These are phyloP conservation scores for Calonectria naviculata DNA, from an alignment of 2,329 filamentous ascomycete genomes.

Conservation along the genomic window DNA sequence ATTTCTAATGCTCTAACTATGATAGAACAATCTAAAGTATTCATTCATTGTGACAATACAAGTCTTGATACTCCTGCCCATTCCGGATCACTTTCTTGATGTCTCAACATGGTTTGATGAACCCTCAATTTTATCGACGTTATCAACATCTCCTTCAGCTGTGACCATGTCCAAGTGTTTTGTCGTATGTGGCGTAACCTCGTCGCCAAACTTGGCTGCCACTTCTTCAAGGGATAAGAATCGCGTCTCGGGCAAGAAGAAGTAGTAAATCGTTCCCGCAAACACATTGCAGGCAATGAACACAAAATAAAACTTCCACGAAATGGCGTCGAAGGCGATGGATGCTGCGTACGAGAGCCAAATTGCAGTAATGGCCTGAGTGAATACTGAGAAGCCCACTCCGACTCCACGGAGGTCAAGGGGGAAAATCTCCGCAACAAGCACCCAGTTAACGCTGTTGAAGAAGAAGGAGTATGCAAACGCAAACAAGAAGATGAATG, in stretches of 20 bases:
- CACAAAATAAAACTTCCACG: constrained; percentile 47
- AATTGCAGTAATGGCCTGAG: constrained; percentile 43
- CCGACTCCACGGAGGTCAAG: constrained; percentile 40
- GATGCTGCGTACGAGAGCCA: constrained; percentile 43
- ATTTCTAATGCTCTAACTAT: too few relatives aligned
- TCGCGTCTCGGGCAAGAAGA: constrained; percentile 49
- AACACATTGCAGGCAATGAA: constrained; percentile 46
- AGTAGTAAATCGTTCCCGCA: constrained; percentile 43
- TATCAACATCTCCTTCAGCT: background rate
- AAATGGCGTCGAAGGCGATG: constrained; percentile 41
- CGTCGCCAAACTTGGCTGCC: constrained; percentile 47
- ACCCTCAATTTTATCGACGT: background rate
- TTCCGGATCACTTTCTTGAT: background rate
- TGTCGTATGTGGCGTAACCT: constrained; percentile 2
- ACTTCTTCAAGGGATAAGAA: constrained; percentile 47
- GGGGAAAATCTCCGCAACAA: constrained; percentile 44
- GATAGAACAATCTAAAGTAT: background rate
- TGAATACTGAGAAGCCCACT: constrained; percentile 41
- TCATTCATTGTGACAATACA: background rate
- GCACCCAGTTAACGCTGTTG: constrained; percentile 46
- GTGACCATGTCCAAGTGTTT: constrained; percentile 1
- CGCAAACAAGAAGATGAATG: constrained; percentile 47
- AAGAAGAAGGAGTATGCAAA: constrained; percentile 45
- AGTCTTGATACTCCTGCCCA: too few relatives aligned
- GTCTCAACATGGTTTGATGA: constrained; percentile 17